Evolutionary conservation across 2,329 filamentous ascomycete genomes (phyloP).

Genomic region (Ciborinia camelliae): DNA sequence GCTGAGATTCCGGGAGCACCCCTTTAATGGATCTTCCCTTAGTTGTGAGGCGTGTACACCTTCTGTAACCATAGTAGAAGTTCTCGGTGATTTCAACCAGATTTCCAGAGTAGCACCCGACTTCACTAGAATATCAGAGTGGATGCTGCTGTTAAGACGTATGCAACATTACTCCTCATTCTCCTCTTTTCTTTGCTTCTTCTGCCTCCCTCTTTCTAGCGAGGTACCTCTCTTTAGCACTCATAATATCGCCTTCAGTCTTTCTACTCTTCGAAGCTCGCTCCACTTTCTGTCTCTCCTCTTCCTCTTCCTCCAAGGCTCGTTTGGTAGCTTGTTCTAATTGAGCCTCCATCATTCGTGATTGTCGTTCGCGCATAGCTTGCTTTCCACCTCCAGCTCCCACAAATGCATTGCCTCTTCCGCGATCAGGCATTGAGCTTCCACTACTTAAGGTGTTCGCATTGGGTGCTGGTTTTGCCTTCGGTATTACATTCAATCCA

Average conservation of each 20-base stretch:
- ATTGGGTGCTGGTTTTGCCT: constrained; percentile 50
- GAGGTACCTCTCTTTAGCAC: constrained; percentile 76
- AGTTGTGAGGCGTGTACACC: not conserved
- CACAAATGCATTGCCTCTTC: constrained; percentile 39
- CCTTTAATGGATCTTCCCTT: not conserved
- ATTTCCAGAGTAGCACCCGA: not conserved
- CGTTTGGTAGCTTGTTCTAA: constrained; percentile 70
- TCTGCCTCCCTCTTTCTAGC: constrained; percentile 73
- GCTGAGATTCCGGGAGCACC: not conserved
- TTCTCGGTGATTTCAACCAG: not conserved
- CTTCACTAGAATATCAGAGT: not conserved
- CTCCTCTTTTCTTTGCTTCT: constrained; percentile 57
- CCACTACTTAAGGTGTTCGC: constrained; percentile 23
- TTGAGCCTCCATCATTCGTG: constrained; percentile 74
- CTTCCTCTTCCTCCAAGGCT: constrained; percentile 65
- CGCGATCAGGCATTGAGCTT: constrained; percentile 28
- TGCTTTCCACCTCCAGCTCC: constrained; percentile 53
- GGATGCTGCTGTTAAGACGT: not conserved
- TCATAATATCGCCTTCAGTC: constrained; percentile 71
- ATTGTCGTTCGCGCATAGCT: constrained; percentile 71
- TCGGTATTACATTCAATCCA: constrained; percentile 69
- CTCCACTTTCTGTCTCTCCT: constrained; percentile 59
- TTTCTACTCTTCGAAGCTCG: constrained; percentile 71
- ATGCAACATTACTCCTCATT: constrained; percentile 14
- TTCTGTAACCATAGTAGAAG: not conserved